Conservation (phyloP, 352 stramenopile genomes). For the Globisporangium paddicum region DNA sequence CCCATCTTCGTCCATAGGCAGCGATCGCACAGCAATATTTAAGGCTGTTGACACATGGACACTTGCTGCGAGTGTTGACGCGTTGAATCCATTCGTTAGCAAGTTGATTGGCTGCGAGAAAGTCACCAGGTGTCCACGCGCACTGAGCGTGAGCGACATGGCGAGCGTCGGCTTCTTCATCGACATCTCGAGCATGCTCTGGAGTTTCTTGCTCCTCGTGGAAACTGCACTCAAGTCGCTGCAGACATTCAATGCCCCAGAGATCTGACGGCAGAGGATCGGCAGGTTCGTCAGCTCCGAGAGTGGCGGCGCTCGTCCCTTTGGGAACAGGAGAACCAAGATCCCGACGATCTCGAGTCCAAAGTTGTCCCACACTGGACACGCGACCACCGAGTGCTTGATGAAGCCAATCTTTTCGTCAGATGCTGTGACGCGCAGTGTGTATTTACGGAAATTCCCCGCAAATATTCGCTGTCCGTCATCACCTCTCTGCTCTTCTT, state of each 20-base stretch:
- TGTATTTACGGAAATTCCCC: slow-evolving; percentile 20
- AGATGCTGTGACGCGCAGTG: slow-evolving; percentile 28
- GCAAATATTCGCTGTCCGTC: neutral
- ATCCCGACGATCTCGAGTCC: slow-evolving; percentile 61
- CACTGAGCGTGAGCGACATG: slow-evolving; percentile 45
- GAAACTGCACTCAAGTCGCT: slow-evolving; percentile 44
- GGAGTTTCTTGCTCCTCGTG: slow-evolving; percentile 35
- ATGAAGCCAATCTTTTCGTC: slow-evolving; percentile 50
- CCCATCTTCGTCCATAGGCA: slow-evolving; percentile 56
- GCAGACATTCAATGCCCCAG: slow-evolving; percentile 64
- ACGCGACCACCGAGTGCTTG: slow-evolving; percentile 58
- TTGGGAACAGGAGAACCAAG: slow-evolving; percentile 53
- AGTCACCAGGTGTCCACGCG: slow-evolving; percentile 36
- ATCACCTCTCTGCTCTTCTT: neutral
- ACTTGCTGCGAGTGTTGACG: slow-evolving; percentile 11
- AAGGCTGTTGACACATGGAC: slow-evolving; percentile 25
- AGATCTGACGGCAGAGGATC: slow-evolving; percentile 63
- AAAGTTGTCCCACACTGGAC: slow-evolving; percentile 62
- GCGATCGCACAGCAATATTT: slow-evolving; percentile 25
- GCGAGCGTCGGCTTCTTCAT: slow-evolving; percentile 19
- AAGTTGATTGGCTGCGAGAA: slow-evolving; percentile 64
- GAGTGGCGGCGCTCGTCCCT: slow-evolving; percentile 19
- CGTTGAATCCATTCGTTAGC: slow-evolving; percentile 30
- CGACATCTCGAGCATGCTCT: slow-evolving; percentile 46
- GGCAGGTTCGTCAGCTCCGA: slow-evolving; percentile 51